Base-by-base conservation (phyloP, 2,329 filamentous ascomycete species). In the Colletotrichum euphorbiae region DNA sequence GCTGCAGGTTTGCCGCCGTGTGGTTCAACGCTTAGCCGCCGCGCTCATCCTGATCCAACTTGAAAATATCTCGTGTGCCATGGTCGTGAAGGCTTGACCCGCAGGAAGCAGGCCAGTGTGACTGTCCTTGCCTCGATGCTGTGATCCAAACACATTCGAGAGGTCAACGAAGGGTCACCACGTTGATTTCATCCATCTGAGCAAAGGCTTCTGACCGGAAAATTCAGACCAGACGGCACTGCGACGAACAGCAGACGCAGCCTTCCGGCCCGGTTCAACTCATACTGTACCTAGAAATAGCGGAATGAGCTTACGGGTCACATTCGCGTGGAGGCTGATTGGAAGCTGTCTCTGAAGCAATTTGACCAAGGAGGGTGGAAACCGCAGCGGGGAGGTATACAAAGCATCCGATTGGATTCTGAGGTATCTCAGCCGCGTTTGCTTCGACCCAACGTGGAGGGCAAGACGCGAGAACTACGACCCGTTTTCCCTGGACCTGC, bases 351-450 rank as follows among this genome's bases (percentile, higher is more conserved):
- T 57, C 46, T 57, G 28, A 40, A 57, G 9, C 24, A 19, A 24
- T 21, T 43, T n/a, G 31, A 46, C 24, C 21, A 36, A 12, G 19
- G 12, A 24, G 21, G 28, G n/a, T 15, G 24, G 38, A 38, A 45
- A 4, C 38, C 15, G 31, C 33, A 7, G 7, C 38, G 40, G 60
- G 65, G 64, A 58, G 38, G n/a, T 33, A 15, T 15, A 5, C 13
- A 15, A 38, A 15, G 36, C 3, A 21, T 52, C 65, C 60, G 60
- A 68, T 68, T 68, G 65, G 65, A 21, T n/a, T 33, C 24, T 36
- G 17, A n/a, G 12, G n/a, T n/a, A 21, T 48, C 15, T 40, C 13
- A 24, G 46, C n/a, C 38, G 31, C 48, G 60, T 68, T 58, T 58
- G 65, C 65, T 58, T 64, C 46, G 24, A 54, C 33, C 54, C 40